Base-by-base conservation (phyloP, 257 asterid species). In the Perilla frutescens region DNA sequence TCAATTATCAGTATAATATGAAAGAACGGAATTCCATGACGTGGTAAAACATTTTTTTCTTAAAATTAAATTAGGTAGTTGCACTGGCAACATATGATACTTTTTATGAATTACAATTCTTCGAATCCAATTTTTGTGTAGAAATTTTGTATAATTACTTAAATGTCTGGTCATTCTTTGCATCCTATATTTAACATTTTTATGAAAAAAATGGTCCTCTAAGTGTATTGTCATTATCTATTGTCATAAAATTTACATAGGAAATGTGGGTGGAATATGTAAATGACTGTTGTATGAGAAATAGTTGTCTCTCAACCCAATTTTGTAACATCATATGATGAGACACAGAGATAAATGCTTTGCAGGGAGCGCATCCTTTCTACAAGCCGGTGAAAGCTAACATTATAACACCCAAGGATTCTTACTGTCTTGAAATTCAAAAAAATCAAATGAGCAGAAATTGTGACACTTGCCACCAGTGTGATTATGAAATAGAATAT, bases 321-420 rank as follows among this genome's bases (percentile, higher is more conserved):
- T 34, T 75, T 14, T 66, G 31, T 48, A 49, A 45, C 36, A 40
- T 40, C 1, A 4, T 39, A 62, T 73, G 14, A 69, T 53, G 66
- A 51, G 54, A 72, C 54, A 49, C 67, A 48, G 37, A 29, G 14
- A 58, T 73, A 57, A 53, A 68, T 72, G 48, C 61, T 67, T 58
- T 81, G 73, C 88, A 91, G 97, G 93, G 96, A 70, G 86, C 93
- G 47, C 96, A 91, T 77, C 91, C 92, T 50, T 86, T 81, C 56
- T 91, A 91, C 84, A 88, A 84, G 88, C 93, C 94, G 11, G 68
- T 70, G 57, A 72, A 77, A 43, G 76, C 76, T 70, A 86, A 84
- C 73, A 74, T 89, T 45, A 62, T 91, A 62, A 76, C 70, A 26
- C 77, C 80, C 40, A 77, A 67, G 73, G 90, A 91, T 83, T 80